phyloP scores from a whole-genome alignment of 2,329 filamentous ascomycete genomes.

The Alternaria angustiovoidea region DNA sequence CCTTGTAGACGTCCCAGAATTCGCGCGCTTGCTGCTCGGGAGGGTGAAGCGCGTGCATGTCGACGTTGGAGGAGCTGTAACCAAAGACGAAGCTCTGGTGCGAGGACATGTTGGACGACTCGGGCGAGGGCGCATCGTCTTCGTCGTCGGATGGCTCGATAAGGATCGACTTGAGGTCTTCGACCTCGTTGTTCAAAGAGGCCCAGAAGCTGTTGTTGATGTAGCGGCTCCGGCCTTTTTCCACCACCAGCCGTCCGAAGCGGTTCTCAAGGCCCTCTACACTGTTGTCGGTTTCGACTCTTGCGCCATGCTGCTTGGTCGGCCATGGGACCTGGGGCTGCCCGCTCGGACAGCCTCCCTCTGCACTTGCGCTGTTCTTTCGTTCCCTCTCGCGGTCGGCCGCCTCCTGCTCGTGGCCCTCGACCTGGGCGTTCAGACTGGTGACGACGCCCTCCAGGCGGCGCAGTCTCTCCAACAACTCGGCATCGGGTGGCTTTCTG shows the following conservation, averaged over 20 bases:
- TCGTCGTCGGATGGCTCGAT: constrained; percentile 70
- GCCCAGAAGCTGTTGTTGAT: constrained; percentile 81
- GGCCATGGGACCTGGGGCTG: background rate
- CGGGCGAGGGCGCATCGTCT: constrained; percentile 59
- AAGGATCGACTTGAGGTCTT: constrained; percentile 68
- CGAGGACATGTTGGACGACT: constrained; percentile 43
- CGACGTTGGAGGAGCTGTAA: constrained; percentile 74
- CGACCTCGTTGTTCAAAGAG: constrained; percentile 76
- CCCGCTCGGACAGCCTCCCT: constrained; percentile 13
- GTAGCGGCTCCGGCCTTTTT: constrained; percentile 75
- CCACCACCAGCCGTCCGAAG: constrained; percentile 74
- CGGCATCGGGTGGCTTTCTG: constrained; percentile 72
- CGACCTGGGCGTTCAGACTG: constrained; percentile 58
- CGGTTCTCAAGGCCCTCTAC: constrained; percentile 57
- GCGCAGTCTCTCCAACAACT: constrained; percentile 74
- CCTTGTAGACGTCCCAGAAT: constrained; percentile 75
- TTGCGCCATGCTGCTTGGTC: constrained; percentile 13
- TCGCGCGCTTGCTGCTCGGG: constrained; percentile 68
- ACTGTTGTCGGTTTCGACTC: constrained; percentile 41
- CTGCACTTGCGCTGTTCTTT: constrained; percentile 20
- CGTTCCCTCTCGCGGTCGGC: constrained; percentile 35
- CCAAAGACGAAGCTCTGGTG: constrained; percentile 78
- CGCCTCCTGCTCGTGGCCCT: constrained; percentile 48
- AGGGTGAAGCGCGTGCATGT: constrained; percentile 71
- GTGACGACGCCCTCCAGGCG: constrained; percentile 79